Base-by-base conservation (phyloP, 345 rosid species). In the Abelmoschus esculentus region DNA sequence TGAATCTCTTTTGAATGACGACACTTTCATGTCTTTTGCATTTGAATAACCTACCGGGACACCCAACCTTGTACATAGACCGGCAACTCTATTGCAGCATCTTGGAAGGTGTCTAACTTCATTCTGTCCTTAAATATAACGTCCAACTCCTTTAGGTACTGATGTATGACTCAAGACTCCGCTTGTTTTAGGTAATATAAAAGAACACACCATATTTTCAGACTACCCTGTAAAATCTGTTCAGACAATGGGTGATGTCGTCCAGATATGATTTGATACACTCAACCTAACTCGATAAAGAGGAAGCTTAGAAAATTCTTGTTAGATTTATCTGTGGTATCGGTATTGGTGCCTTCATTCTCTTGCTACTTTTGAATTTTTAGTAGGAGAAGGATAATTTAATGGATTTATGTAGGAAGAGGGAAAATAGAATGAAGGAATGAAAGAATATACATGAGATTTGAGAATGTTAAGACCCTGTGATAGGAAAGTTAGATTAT, bases 1-100 rank as follows among this genome's bases (percentile, higher is more conserved):
- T 2, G 87, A 91, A 14, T 83, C 93, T 49, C 77, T 89, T 74
- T 76, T 91, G 82, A 81, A 87, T 55, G 92, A 87, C 26, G 90
- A 87, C 31, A 56, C 86, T 11, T 82, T 87, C 76, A 87, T 91
- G 93, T 83, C 96, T 6, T 70, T 82, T 67, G 82, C 88, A 61
- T 86, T 87, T 72, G 91, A 83, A 72, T 84, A 82, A 84, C 53
- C 53, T 9, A 46, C 38, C n/a, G 7, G 49, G 72, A 49, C 34
- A 26, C 46, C 52, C 61, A 22, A 32, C 60, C 75, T 74, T 73
- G 74, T 78, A 78, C 72, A 75, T 73, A 75, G 67, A 64, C 22
- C 3, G 56, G 0, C 57, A 17, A 13, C 31, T 15, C 28, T 34
- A 8, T 73, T 70, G 67, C 66, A 50, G 52, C 53, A 10, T 46